Conservation (phyloP, 139 green algal species). For the Trebouxia sp. region DNA sequence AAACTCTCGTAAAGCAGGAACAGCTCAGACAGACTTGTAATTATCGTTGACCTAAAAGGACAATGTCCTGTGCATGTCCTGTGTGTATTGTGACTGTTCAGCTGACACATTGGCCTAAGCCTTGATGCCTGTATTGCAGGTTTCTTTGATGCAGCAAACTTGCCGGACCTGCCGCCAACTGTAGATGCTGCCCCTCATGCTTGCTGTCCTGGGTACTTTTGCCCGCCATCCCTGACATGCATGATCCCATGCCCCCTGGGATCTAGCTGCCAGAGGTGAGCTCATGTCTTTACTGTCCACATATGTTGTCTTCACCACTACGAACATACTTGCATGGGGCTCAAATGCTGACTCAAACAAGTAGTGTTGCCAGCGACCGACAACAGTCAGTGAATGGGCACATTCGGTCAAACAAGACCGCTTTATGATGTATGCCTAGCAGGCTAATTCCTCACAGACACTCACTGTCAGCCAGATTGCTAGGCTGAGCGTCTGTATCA, state of each 20-base stretch:
- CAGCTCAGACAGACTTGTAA: neutral
- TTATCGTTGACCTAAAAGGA: neutral
- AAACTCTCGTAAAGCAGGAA: neutral
- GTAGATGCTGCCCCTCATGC: conserved; percentile 14
- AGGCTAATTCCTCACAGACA: too few species aligned
- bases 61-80: neutral
- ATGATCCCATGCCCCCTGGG: conserved; percentile 56
- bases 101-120: neutral
- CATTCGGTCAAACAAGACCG: too few species aligned
- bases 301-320: too few species aligned
- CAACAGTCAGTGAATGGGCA: too few species aligned
- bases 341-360: too few species aligned
- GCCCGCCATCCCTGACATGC: conserved; percentile 46
- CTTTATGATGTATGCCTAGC: too few species aligned
- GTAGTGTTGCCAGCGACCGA: too few species aligned
- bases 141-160: conserved; percentile 46
- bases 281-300: neutral
- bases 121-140: conserved; percentile 4
- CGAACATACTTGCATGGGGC: too few species aligned
- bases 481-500: too few species aligned
- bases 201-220: conserved; percentile 61
- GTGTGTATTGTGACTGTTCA: neutral
- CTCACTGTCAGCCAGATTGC: too few species aligned
- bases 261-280: conserved; percentile 43
- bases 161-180: conserved; percentile 1